These are phyloP conservation scores for Wickerhamomyces subpelliculosus DNA, from an alignment of 805 yeast species.

Conservation along the genomic window DNA sequence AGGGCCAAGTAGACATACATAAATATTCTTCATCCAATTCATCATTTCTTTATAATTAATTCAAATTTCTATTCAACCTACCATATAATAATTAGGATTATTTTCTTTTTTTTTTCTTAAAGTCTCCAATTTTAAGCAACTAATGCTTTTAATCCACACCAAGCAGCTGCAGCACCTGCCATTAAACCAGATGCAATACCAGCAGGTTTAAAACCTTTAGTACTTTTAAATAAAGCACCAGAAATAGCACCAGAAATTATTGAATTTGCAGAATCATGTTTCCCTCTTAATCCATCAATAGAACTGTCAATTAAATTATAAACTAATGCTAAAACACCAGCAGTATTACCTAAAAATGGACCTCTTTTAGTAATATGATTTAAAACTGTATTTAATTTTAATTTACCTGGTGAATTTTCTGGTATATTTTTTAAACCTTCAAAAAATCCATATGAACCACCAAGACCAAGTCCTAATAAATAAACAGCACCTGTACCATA, in stretches of 20 bases:
- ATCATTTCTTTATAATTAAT: too few species aligned
- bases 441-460: constrained; percentile 82
- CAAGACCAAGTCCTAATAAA: constrained; percentile 75
- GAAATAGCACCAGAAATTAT: constrained; percentile 84
- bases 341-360: constrained; percentile 90
- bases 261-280: constrained; percentile 82
- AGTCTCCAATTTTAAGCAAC: constrained; percentile 3
- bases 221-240: constrained; percentile 85
- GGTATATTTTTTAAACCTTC: constrained; percentile 83
- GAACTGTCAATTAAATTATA: constrained; percentile 81
- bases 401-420: constrained; percentile 65
- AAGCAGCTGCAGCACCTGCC: constrained; percentile 86
- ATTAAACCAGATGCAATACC: constrained; percentile 75
- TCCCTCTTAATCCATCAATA: constrained; percentile 76
- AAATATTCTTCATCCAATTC: too few species aligned
- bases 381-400: constrained; percentile 81
- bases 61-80: too few species aligned
- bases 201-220: constrained; percentile 84
- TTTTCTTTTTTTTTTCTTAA: too few species aligned
- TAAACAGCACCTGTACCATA: constrained; percentile 97
- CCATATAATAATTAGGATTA: too few species aligned
- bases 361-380: constrained; percentile 94
- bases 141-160: constrained; percentile 74
- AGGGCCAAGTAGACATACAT: too few species aligned
- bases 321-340: constrained; percentile 87